Evolutionary conservation across 2,329 filamentous ascomycete genomes (phyloP).

Genomic region (Emergomyces orientalis): DNA sequence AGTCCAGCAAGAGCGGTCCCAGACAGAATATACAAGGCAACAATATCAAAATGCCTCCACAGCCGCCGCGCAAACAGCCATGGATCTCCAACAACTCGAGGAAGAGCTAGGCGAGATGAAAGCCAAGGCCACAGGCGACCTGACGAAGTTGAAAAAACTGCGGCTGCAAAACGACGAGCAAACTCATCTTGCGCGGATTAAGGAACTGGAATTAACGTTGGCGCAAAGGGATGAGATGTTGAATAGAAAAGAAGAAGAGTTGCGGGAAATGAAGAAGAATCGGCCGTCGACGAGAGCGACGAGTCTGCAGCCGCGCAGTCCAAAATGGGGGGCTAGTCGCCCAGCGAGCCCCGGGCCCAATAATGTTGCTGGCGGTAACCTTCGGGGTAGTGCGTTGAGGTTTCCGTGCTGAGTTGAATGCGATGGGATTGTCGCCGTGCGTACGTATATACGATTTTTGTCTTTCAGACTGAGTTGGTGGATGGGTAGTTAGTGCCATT

Average conservation of each 20-base stretch:
- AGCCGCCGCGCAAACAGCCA: conserved; percentile 34
- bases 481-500: background rate
- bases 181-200: conserved; percentile 30
- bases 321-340: conserved; percentile 30
- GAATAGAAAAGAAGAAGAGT: conserved; percentile 37
- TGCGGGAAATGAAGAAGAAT: conserved; percentile 37
- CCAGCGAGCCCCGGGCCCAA: conserved; percentile 34
- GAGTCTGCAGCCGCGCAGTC: conserved; percentile 36
- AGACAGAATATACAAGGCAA: conserved; percentile 38
- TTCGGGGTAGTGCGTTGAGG: conserved; percentile 28
- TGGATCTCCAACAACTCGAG: conserved; percentile 31
- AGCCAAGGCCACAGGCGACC: conserved; percentile 30
- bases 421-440: background rate
- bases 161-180: conserved; percentile 28
- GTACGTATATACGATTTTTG: background rate
- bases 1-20: conserved; percentile 34
- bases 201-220: conserved; percentile 31
- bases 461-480: background rate
- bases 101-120: conserved; percentile 31
- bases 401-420: conserved; percentile 17
- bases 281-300: conserved; percentile 36
- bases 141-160: conserved; percentile 30
- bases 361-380: conserved; percentile 17
- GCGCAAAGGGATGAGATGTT: conserved; percentile 32
- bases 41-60: conserved; percentile 41